Base-by-base conservation (phyloP, 768 basidiomycete genomes). In the Tylopilus subfusipes region DNA sequence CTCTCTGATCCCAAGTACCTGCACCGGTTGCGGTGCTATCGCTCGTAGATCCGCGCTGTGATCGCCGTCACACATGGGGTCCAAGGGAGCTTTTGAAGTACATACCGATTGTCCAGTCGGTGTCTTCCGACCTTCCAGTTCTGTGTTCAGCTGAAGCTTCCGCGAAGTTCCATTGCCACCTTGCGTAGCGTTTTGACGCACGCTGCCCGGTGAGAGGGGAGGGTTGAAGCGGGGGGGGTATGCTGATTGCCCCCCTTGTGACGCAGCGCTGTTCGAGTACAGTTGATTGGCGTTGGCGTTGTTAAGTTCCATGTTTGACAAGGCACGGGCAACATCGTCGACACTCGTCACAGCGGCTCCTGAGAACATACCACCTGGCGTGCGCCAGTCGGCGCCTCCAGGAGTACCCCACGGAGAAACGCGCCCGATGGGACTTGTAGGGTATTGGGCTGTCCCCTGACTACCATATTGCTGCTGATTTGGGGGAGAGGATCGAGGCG, bases 311-410 rank as follows among this genome's bases (percentile, higher is more conserved):
- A 93, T 75, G 31, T 80, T 72, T 16, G 86, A 84, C 24, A 92
- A 73, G 18, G 87, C 90, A 39, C 84, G 82, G 60, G 86, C 81
- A 16, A 92, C 84, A 51, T 93, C 90, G 58, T 92, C 90, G 53
- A 91, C 80, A 56, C 63, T 75, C 48, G 67, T 54, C 7, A 56
- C 61, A 55, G 58, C 69, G 42, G 59, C 49, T 42, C 60, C 65
- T 29, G 70, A 60, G 56, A 69, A 66, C 6, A 71, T 65, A 42
- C 67, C 75, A 40, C 73, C 67, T 6, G 74, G 69, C 21, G 73
- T 59, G 47, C 81, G 80, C 87, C 88, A 88, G 52, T 87, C 86
- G 54, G 76, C 77, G 29, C 65, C 44, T 29, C 71, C 77, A 16
- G 81, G 74, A 9, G 78, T 72, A 47, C 67, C 72, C 90, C 90